phyloP scores from a whole-genome alignment of 1,284 basidiomycete genomes.

The Tremellales sp. region DNA sequence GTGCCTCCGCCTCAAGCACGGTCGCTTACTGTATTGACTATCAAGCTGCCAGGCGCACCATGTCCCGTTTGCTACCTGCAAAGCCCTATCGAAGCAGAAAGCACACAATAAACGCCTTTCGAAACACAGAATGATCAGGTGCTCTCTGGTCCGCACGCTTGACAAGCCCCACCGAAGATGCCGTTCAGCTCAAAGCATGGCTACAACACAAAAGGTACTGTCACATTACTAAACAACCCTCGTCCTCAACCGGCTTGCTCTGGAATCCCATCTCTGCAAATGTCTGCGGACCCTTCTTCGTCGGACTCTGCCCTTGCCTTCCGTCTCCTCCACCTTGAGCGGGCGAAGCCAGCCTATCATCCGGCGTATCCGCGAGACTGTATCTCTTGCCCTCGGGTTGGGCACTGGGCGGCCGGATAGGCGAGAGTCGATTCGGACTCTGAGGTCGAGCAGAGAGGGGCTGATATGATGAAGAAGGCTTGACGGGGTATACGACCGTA shows the following conservation, averaged over 20 bases:
- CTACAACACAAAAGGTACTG: no score
- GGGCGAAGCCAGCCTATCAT: conserved; percentile 7
- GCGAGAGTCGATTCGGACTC: no score
- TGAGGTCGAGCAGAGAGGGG: not conserved
- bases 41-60: no score
- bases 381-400: not conserved
- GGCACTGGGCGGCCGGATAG: not conserved
- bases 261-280: conserved; percentile 91
- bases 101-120: no score
- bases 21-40: no score
- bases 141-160: no score
- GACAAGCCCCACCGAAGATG: no score
- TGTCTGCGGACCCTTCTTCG: conserved; percentile 61
- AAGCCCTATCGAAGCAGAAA: no score
- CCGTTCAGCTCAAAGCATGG: no score
- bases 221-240: conserved; percentile 78
- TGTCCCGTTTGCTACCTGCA: no score
- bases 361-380: not conserved
- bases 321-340: conserved; percentile 2
- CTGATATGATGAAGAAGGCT: not conserved
- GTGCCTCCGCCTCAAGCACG: no score
- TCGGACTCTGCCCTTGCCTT: conserved; percentile 8
- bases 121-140: no score
- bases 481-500: not conserved
- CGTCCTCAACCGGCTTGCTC: conserved; percentile 66